Percentiles rank a stretch among this genome's conserved stretches.
Evolutionary conservation across 345 rosid genomes (phyloP).

Genomic region (Alliaria petiolata): DNA sequence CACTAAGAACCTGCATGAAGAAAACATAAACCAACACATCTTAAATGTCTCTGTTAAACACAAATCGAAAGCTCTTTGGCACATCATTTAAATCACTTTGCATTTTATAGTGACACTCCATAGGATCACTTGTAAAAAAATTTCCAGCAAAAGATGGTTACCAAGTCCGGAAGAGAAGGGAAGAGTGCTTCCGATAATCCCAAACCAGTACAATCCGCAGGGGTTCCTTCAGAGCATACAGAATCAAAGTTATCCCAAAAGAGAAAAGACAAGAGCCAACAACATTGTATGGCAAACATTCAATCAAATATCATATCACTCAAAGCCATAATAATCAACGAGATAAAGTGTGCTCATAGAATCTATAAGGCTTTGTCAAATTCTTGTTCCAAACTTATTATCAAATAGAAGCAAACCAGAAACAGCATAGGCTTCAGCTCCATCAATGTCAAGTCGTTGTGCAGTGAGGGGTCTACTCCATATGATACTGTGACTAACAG

Average conservation of each 20-base stretch:
- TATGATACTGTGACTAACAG: conserved; percentile 74
- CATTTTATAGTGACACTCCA: background rate
- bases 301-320: background rate
- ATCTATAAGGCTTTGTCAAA: background rate
- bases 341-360: background rate
- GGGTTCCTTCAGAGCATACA: conserved; percentile 63
- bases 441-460: conserved; percentile 52
- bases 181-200: conserved; percentile 70
- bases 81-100: background rate
- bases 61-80: background rate
- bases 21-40: background rate
- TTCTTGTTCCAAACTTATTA: background rate
- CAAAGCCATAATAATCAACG: background rate
- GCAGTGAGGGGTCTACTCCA: conserved; percentile 74
- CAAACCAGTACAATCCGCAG: conserved; percentile 82
- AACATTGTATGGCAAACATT: background rate
- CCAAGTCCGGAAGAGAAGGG: conserved; percentile 81
- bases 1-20: conserved; percentile 73
- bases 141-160: conserved; percentile 23
- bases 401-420: conserved; percentile 46
- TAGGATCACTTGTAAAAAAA: background rate
- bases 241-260: background rate
- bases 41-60: background rate
- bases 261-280: background rate
- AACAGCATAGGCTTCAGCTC: conserved; percentile 74